phyloP scores from a whole-genome alignment of 2,329 filamentous ascomycete species.

The Exophiala mesophila region DNA sequence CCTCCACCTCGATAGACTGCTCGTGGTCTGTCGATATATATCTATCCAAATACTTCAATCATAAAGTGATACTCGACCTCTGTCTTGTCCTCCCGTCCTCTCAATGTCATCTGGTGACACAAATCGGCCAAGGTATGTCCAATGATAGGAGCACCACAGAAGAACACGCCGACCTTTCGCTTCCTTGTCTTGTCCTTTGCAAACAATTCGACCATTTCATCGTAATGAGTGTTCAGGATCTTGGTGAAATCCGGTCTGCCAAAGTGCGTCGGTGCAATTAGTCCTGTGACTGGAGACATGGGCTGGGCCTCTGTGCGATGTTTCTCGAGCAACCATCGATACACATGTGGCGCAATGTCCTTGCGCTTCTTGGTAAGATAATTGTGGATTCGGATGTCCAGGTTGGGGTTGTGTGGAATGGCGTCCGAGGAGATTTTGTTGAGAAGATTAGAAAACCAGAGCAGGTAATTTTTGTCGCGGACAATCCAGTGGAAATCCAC shows the following conservation, averaged over 20 bases:
- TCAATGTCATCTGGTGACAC: constrained; percentile 47
- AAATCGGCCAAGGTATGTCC: constrained; percentile 53
- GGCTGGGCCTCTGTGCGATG: constrained; percentile 50
- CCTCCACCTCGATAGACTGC: no score
- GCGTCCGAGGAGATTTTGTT: constrained; percentile 37
- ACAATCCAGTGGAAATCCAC: constrained; percentile 60
- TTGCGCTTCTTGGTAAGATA: constrained; percentile 54
- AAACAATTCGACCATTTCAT: constrained; percentile 45
- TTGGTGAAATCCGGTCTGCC: constrained; percentile 50
- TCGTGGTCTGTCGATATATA: no score
- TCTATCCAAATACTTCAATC: constrained; percentile 49
- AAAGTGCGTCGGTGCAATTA: constrained; percentile 52
- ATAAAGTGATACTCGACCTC: constrained; percentile 55
- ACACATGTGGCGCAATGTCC: constrained; percentile 51
- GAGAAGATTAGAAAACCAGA: constrained; percentile 50
- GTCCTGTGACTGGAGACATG: constrained; percentile 33
- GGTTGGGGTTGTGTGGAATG: constrained; percentile 29
- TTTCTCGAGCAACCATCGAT: constrained; percentile 53
- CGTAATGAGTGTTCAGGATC: constrained; percentile 52
- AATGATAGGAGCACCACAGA: constrained; percentile 53
- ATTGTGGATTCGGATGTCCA: constrained; percentile 53
- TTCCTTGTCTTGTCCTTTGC: constrained; percentile 21
- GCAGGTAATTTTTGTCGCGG: constrained; percentile 51
- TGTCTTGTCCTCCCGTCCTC: constrained; percentile 48
- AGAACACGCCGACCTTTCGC: constrained; percentile 50